phyloP scores from a whole-genome alignment of 2,329 filamentous ascomycete genomes.

The Fusarium penzigii region DNA sequence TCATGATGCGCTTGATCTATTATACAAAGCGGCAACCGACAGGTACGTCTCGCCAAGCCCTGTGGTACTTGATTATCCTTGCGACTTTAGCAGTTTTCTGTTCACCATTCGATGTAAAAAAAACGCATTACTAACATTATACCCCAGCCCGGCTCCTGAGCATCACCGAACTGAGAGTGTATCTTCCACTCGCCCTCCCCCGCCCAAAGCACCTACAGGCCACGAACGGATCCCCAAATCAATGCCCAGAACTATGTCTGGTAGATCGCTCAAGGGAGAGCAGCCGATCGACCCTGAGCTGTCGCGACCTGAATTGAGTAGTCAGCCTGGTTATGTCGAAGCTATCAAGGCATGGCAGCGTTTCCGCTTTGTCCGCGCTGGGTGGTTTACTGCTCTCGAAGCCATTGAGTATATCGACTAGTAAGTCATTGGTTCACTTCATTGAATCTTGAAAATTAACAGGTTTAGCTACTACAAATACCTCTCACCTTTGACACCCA shows the following conservation, averaged over 20 bases:
- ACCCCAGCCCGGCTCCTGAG: slow-evolving; percentile 22
- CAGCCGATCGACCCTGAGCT: slow-evolving; percentile 49
- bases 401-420: slow-evolving; percentile 94
- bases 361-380: slow-evolving; percentile 92
- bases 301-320: slow-evolving; percentile 44
- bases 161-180: slow-evolving; percentile 27
- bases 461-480: slow-evolving; percentile 80
- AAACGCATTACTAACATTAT: slow-evolving; percentile 1
- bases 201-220: slow-evolving; percentile 9
- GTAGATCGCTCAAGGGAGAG: slow-evolving; percentile 28
- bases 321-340: slow-evolving; percentile 60
- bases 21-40: slow-evolving; percentile 82
- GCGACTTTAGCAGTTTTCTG: too few relatives aligned
- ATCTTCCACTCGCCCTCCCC: slow-evolving; percentile 14
- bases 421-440: slow-evolving; percentile 47
- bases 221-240: slow-evolving; percentile 23
- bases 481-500: slow-evolving; percentile 88
- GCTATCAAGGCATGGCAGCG: slow-evolving; percentile 87
- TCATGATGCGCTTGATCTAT: slow-evolving; percentile 86
- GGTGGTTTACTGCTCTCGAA: slow-evolving; percentile 94
- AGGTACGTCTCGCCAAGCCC: slow-evolving; percentile 43
- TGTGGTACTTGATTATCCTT: not conserved
- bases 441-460: slow-evolving; percentile 6
- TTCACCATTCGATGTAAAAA: too few relatives aligned
- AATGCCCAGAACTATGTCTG: slow-evolving; percentile 13